Base-by-base conservation (phyloP, 305 asterid genomes). In the Caryopteris hybrid region DNA sequence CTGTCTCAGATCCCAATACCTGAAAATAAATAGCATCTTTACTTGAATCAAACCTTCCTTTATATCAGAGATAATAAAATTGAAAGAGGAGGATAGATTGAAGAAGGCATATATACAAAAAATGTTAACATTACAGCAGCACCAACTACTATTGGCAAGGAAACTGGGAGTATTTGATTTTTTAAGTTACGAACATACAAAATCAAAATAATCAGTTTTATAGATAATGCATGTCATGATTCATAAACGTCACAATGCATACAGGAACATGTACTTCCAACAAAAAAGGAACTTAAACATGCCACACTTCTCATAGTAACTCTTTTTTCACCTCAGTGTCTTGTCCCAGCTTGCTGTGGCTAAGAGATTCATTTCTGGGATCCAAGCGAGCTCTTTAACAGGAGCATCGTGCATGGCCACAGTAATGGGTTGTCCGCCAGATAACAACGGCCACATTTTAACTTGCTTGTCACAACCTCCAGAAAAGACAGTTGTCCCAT, bases 391-490 rank as follows among this genome's bases (percentile, higher is more conserved):
- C 21, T 92, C 93, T 80, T 73, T 86, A 74, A 92, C 75, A n/a
- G 98, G 95, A 81, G 88, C 85, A 77, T 93, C 98, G 56, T 93
- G 98, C 88, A 86, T 82, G 74, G 87, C 97, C 64, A 90, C 96
- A 46, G 95, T 90, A 31, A 90, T 86, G 2, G 97, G 82, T 71
- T 80, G 92, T 65, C 86, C 93, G 52, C 95, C 95, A 65, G 93
- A 78, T 69, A 76, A 76, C 42, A 93, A 76, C 33, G 92, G 96
- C 98, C 97, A 92, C 98, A 92, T 92, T 76, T 90, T 92, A 63
- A 84, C 97, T 80, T 88, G 97, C 75, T 93, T 93, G 80, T 93
- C 98, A 78, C 97, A 93, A 68, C 98, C 96, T 66, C 98, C 97
- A 75, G 97, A 85, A 82, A 93, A 93, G 68, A 93, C 88, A 68